A percentile compares a stretch with the other conserved stretches of the same genome.
Conservation (phyloP, 495 filamentous ascomycete species). For the Geopyxis carbonaria region DNA sequence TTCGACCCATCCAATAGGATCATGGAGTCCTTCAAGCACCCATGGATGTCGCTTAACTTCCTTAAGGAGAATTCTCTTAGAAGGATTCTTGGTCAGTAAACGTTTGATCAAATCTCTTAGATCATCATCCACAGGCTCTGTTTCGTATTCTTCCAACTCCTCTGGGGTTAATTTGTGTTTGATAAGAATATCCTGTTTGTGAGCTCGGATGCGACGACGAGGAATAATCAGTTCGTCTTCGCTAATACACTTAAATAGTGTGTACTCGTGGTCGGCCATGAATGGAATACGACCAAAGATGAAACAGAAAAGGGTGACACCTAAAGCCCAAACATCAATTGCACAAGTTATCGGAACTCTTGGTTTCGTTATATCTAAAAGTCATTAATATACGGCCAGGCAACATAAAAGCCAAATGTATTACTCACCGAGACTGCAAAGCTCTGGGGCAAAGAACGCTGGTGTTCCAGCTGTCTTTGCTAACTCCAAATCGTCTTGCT, state of each 20-base stretch:
- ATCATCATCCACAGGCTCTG: conserved; percentile 71
- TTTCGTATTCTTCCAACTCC: conserved; percentile 50
- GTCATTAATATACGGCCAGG: not conserved
- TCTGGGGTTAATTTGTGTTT: conserved; percentile 9
- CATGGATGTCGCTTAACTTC: conserved; percentile 96
- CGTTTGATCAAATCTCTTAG: conserved; percentile 64
- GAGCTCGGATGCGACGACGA: conserved; percentile 45
- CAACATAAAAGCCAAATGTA: not conserved
- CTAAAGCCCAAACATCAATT: conserved; percentile 95
- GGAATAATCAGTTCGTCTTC: conserved; percentile 84
- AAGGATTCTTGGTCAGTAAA: conserved; percentile 75
- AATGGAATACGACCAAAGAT: conserved; percentile 88
- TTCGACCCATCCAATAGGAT: conserved; percentile 68
- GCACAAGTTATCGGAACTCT: conserved; percentile 42
- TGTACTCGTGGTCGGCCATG: conserved; percentile 74
- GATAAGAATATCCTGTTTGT: conserved; percentile 18
- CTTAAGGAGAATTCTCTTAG: conserved; percentile 67
- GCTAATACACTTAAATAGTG: conserved; percentile 75
- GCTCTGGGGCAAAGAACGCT: conserved; percentile 91
- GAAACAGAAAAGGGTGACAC: conserved; percentile 88
- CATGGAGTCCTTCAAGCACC: conserved; percentile 64
- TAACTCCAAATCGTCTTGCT: conserved; percentile 53
- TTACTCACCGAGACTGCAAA: conserved; percentile 52
- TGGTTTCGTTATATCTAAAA: conserved; percentile 21
- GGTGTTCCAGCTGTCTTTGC: conserved; percentile 96